Base-by-base conservation (phyloP, 2,329 filamentous ascomycete genomes). In the Calonectria hawksworthii region DNA sequence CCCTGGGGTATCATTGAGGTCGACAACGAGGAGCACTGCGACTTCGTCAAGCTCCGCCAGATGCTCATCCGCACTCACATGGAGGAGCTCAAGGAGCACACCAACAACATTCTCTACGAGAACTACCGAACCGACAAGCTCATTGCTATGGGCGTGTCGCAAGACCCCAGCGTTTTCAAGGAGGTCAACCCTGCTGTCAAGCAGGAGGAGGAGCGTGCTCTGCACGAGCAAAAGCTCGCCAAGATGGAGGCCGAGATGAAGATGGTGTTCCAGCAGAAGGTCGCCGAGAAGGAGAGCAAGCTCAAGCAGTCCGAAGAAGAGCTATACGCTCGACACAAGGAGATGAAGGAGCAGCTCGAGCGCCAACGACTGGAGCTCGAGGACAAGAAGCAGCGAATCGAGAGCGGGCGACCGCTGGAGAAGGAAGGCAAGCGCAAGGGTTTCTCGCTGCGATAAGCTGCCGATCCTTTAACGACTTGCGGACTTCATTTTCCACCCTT, bases 221-320 rank as follows among this genome's bases (percentile, higher is more conserved):
- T 99, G 81, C 97, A 99, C 91, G 97, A 99, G 89, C 96, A 98
- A 91, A 99, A 99, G 91, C 95, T 99, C 82, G 95, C 96, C 87
- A 99, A 99, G 95, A 99, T 99, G 97, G 97, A 99, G 88, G 93
- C 96, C 84, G 97, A 99, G 88, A 99, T 99, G 97, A 99, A 99
- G 95, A 98, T 98, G 95, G 97, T 99, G 81, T 99, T 99, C 95
- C 97, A 99, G 87, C 97, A 99, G 87, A 99, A 99, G 94, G 97
- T 99, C 38, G 93, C 95, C 80, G 97, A 99, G 88, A 99, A 99
- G 91, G 97, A 99, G 89, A 98, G 95, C 92, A 99, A 99, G 89
- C 90, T 99, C 86, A 98, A 98, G 90, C 97, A 99, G 89, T 98
- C 96, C 90, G 97, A 99, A 88, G 97, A 99, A 87, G 97, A 99